These are phyloP conservation scores for Omphalea diandra DNA, from an alignment of 441 rosid genomes.

Conservation along the genomic window DNA sequence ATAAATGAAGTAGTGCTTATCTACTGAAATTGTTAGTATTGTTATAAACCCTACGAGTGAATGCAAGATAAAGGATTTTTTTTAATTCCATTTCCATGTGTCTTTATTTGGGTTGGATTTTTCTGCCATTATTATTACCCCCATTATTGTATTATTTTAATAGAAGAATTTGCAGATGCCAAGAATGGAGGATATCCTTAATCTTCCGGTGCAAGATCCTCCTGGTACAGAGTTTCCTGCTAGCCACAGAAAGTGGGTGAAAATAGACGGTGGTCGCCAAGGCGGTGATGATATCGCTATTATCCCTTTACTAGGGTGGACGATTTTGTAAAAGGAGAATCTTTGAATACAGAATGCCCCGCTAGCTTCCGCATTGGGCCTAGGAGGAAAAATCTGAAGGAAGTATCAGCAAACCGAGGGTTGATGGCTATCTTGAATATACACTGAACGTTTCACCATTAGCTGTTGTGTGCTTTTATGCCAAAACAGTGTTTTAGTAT, in stretches of 20 bases:
- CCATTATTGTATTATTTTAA: too few species aligned
- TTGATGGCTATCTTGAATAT: slow-evolving; percentile 58
- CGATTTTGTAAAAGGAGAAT: slow-evolving; percentile 60
- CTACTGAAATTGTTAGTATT: too few species aligned
- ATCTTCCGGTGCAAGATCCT: slow-evolving; percentile 58
- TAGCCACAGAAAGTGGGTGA: slow-evolving; percentile 46
- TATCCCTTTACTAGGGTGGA: slow-evolving; percentile 54
- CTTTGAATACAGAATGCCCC: slow-evolving; percentile 50
- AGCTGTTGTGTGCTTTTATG: too few species aligned
- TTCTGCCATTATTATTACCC: background rate
- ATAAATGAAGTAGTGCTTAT: background rate
- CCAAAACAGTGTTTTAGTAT: too few species aligned
- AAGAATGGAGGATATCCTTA: slow-evolving; percentile 60
- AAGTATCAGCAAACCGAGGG: slow-evolving; percentile 54
- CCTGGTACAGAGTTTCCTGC: slow-evolving; percentile 53
- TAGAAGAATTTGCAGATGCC: slow-evolving; percentile 46
- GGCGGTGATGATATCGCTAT: slow-evolving; percentile 60
- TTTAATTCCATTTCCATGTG: background rate
- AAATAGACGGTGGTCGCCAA: slow-evolving; percentile 54
- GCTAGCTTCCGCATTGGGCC: slow-evolving; percentile 55
- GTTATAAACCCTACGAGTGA: background rate
- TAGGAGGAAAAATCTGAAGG: slow-evolving; percentile 56
- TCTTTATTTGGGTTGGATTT: background rate
- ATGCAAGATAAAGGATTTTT: background rate
- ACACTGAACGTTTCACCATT: slow-evolving; percentile 55